Conservation (phyloP, 345 rosid genomes). For the Sonneratia alba region DNA sequence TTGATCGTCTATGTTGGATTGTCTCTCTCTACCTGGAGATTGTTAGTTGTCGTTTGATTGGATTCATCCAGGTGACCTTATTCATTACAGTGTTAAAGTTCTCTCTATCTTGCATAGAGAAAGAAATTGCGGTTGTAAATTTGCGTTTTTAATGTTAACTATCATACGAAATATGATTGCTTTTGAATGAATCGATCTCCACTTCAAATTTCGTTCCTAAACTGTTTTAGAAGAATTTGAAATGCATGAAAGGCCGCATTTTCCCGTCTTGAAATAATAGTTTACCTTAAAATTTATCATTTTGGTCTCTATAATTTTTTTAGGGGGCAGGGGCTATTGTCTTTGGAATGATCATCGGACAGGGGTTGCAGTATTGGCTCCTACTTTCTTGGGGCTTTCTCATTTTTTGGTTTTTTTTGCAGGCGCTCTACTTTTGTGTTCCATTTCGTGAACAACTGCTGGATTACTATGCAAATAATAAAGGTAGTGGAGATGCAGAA, state of each 20-base stretch:
- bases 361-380: background rate
- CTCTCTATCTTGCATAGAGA: background rate
- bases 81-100: background rate
- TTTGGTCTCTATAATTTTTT: background rate
- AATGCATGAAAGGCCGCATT: background rate
- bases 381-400: background rate
- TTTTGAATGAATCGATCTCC: background rate
- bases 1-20: background rate
- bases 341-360: background rate
- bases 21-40: background rate
- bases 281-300: background rate
- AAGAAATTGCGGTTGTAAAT: background rate
- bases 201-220: background rate
- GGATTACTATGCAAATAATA: slow-evolving; percentile 76
- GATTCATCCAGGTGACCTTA: background rate
- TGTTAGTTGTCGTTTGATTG: background rate
- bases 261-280: background rate
- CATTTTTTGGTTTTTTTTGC: slow-evolving; percentile 10
- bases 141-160: background rate
- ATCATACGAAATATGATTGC: background rate
- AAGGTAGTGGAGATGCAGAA: slow-evolving; percentile 64
- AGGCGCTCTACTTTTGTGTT: slow-evolving; percentile 98
- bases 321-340: background rate
- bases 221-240: background rate
- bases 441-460: slow-evolving; percentile 98